These are phyloP conservation scores for Zopfochytrium polystomum DNA, from an alignment of 371 early-diverging fungal genomes.

Conservation along the genomic window DNA sequence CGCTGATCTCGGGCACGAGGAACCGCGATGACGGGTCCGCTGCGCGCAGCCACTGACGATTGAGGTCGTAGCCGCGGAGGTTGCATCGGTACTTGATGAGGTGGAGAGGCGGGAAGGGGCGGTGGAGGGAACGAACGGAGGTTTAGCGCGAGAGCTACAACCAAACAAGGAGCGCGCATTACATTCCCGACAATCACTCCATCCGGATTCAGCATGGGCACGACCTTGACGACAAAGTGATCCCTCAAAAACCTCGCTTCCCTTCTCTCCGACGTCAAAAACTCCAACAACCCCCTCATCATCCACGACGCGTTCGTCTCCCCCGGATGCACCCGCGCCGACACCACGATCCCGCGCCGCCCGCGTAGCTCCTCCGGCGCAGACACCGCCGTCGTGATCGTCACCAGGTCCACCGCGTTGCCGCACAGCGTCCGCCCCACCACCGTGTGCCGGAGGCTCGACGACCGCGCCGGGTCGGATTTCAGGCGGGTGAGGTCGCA, in stretches of 20 bases:
- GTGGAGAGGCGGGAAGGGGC: too few species aligned
- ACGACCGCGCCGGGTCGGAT: slow-evolving; percentile 19
- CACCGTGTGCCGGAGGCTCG: slow-evolving; percentile 22
- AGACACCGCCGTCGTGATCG: slow-evolving; percentile 36
- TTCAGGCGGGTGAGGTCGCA: slow-evolving; percentile 17
- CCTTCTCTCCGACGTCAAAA: slow-evolving; percentile 27
- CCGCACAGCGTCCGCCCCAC: slow-evolving; percentile 35
- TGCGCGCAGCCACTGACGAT: slow-evolving; percentile 39
- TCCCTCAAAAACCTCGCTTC: slow-evolving; percentile 34
- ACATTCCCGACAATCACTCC: slow-evolving; percentile 34
- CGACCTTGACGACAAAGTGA: slow-evolving; percentile 43
- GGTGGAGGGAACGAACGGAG: too few species aligned
- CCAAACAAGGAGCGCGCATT: neutral
- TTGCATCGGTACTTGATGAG: slow-evolving; percentile 39
- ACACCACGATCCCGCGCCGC: slow-evolving; percentile 20
- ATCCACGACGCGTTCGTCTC: slow-evolving; percentile 48
- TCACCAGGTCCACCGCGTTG: slow-evolving; percentile 41
- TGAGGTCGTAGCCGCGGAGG: slow-evolving; percentile 47
- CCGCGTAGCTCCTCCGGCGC: slow-evolving; percentile 12
- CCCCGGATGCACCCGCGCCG: slow-evolving; percentile 47
- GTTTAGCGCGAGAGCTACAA: too few species aligned
- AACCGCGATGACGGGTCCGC: neutral
- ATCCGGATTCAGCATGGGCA: slow-evolving; percentile 52
- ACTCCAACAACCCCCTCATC: slow-evolving; percentile 44
- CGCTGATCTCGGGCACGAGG: slow-evolving; percentile 21